Percentiles rank a stretch among this genome's conserved stretches.
Conservation (phyloP, 208 protist genomes). For the Crithidia acanthocephali region DNA sequence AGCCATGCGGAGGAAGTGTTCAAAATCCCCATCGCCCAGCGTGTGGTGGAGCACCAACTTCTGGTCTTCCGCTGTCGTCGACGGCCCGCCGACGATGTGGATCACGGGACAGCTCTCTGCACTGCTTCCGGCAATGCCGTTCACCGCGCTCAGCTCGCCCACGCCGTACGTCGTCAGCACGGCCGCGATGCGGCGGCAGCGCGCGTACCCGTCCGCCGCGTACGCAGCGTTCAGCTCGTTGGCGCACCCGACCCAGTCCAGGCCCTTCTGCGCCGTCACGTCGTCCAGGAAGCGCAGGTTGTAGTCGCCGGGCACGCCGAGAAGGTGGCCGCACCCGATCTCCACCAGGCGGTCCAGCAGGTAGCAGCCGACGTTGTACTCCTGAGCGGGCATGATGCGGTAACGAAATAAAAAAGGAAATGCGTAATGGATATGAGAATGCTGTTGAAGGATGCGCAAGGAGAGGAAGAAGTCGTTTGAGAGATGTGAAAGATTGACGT, state of each 20-base stretch:
- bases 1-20: constrained; percentile 36
- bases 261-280: constrained; percentile 28
- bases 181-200: constrained; percentile 48
- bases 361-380: constrained; percentile 55
- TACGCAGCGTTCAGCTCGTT: constrained; percentile 66
- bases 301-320: constrained; percentile 61
- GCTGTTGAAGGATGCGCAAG: too few relatives aligned
- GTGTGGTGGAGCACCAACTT: constrained; percentile 43
- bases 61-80: constrained; percentile 23
- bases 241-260: constrained; percentile 55
- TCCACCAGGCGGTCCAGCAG: constrained; percentile 45
- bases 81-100: constrained; percentile 44
- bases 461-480: too few relatives aligned
- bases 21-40: constrained; percentile 40
- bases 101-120: constrained; percentile 43
- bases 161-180: constrained; percentile 60
- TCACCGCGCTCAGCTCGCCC: constrained; percentile 54
- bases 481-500: too few relatives aligned
- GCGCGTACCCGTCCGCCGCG: constrained; percentile 52
- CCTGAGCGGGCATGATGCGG: constrained; percentile 30
- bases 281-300: constrained; percentile 60
- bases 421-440: too few relatives aligned
- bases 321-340: constrained; percentile 33
- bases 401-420: too few relatives aligned
- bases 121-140: constrained; percentile 42